phyloP scores from a whole-genome alignment of 148 eudicot species.

The Heliamphora exappendiculata region DNA sequence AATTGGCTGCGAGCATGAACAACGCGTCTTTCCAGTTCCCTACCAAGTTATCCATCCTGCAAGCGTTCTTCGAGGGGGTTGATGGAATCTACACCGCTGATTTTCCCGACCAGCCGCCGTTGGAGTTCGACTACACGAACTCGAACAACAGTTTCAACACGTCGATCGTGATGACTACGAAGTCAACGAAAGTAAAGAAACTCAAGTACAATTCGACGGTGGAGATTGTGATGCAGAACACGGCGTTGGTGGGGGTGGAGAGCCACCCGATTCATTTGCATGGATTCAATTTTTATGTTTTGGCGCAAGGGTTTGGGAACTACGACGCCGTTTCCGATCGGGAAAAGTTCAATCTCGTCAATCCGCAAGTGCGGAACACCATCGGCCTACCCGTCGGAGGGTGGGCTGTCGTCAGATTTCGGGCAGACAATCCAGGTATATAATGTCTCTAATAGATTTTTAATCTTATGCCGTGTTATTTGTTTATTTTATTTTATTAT shows the following conservation, averaged over 20 bases:
- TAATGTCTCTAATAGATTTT: too few relatives aligned
- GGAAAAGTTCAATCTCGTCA: conserved; percentile 40
- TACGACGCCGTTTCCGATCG: conserved; percentile 29
- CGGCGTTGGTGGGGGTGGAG: conserved; percentile 36
- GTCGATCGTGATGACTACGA: conserved; percentile 23
- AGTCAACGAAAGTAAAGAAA: conserved; percentile 48
- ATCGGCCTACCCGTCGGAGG: conserved; percentile 65
- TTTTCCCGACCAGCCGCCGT: conserved; percentile 45
- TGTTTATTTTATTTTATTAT: too few relatives aligned
- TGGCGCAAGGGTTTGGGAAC: conserved; percentile 71
- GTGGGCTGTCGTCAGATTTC: conserved; percentile 57
- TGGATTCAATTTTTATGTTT: conserved; percentile 53
- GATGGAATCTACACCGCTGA: conserved; percentile 42
- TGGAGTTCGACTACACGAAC: conserved; percentile 52
- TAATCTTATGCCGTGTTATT: background rate
- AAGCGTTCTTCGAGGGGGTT: conserved; percentile 37
- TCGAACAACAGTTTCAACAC: conserved; percentile 21
- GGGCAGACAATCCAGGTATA: conserved; percentile 62
- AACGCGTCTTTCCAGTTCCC: conserved; percentile 47
- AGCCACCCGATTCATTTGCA: conserved; percentile 84
- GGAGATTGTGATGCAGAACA: conserved; percentile 62
- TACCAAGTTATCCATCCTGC: conserved; percentile 32
- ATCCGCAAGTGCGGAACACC: conserved; percentile 65
- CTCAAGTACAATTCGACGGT: conserved; percentile 48
- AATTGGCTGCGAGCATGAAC: conserved; percentile 51